Conservation (phyloP, 2,329 filamentous ascomycete species). For the Bipolaris sorokiniana region DNA sequence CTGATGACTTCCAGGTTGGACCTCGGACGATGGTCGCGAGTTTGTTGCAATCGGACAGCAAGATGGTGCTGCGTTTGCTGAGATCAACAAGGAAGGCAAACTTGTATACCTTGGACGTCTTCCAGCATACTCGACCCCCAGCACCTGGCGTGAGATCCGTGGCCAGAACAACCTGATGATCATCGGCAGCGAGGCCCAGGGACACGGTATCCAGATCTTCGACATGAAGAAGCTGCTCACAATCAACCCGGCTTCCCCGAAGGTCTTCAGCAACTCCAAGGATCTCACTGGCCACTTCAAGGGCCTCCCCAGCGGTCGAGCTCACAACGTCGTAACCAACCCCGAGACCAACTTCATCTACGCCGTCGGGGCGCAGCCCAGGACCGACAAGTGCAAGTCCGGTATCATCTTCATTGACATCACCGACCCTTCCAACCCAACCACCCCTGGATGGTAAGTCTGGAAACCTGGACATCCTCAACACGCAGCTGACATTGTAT, state of each 20-base stretch:
- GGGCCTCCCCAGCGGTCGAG: conserved; percentile 44
- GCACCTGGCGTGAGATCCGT: conserved; percentile 62
- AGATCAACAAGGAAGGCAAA: conserved; percentile 59
- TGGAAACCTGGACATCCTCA: neutral
- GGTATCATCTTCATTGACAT: conserved; percentile 67
- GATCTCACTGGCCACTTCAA: conserved; percentile 46
- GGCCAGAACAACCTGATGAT: conserved; percentile 53
- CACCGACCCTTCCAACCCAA: conserved; percentile 60
- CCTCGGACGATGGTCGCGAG: conserved; percentile 59
- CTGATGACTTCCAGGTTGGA: conserved; percentile 52
- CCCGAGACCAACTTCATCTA: conserved; percentile 48
- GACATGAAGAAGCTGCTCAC: conserved; percentile 60
- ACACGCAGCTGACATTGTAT: conserved; percentile 1
- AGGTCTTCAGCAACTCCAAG: conserved; percentile 42
- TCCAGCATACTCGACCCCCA: conserved; percentile 54
- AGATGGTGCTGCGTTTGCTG: conserved; percentile 62
- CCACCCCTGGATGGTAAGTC: conserved; percentile 55
- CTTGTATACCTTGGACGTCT: conserved; percentile 62
- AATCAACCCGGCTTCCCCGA: conserved; percentile 43
- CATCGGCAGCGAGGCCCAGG: conserved; percentile 49
- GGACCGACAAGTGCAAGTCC: conserved; percentile 53
- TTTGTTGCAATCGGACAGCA: conserved; percentile 62
- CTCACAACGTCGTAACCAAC: conserved; percentile 50
- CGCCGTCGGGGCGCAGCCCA: conserved; percentile 45
- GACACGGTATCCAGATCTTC: conserved; percentile 67